These are phyloP conservation scores for Potentilla sterilis DNA, from an alignment of 306 rosid species.

Conservation along the genomic window DNA sequence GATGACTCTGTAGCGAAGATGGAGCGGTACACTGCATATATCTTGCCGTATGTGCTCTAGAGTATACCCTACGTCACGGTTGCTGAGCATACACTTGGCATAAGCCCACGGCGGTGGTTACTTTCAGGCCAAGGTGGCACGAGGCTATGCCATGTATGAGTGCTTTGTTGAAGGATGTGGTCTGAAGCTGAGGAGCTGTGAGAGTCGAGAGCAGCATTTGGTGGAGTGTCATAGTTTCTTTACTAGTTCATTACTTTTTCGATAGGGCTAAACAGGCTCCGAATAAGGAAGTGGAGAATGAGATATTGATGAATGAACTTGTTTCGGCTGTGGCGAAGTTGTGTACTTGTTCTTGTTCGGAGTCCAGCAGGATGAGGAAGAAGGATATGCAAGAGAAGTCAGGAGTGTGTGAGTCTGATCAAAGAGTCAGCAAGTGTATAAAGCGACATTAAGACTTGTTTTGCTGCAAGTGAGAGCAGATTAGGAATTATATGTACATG, in stretches of 20 bases:
- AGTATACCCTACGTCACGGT: too few relatives aligned
- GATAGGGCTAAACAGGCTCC: neutral
- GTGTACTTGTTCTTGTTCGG: neutral
- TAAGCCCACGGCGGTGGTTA: neutral
- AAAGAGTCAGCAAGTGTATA: neutral
- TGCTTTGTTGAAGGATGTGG: neutral
- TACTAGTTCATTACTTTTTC: neutral
- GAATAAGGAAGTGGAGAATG: neutral
- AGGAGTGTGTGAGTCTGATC: neutral
- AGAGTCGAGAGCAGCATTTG: neutral
- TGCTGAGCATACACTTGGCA: neutral
- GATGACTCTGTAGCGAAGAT: too few relatives aligned
- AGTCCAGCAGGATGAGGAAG: neutral
- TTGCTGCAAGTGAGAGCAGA: too few relatives aligned
- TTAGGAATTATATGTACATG: too few relatives aligned
- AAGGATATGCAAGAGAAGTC: neutral
- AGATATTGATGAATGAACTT: neutral
- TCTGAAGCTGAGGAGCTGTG: neutral
- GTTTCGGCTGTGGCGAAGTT: neutral
- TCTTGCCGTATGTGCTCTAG: too few relatives aligned
- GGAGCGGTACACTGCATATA: too few relatives aligned
- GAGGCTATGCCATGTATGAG: neutral
- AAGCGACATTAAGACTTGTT: too few relatives aligned
- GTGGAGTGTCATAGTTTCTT: neutral
- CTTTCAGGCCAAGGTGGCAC: neutral